Conservation (phyloP, 805 yeast genomes). For the Metschnikowia drakensbergensis region DNA sequence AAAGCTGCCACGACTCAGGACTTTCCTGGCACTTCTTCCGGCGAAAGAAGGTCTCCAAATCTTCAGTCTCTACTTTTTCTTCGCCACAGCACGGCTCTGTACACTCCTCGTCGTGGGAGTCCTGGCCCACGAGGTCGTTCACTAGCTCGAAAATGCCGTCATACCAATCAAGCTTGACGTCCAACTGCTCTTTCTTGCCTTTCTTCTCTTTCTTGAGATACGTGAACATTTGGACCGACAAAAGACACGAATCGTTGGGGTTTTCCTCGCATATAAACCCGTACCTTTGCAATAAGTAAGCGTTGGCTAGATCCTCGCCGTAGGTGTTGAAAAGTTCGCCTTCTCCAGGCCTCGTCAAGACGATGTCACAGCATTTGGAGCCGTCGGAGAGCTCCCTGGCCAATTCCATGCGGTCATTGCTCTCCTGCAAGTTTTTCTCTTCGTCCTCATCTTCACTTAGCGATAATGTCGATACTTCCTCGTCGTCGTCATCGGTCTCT, state of each 20-base stretch:
- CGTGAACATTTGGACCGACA: constrained; percentile 49
- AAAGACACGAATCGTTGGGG: constrained; percentile 50
- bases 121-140: constrained; percentile 19
- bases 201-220: constrained; percentile 25
- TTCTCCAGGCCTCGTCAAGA: constrained; percentile 38
- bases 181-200: constrained; percentile 29
- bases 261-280: constrained; percentile 62
- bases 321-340: constrained; percentile 77
- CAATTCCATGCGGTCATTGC: constrained; percentile 26
- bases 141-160: constrained; percentile 37
- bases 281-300: constrained; percentile 65
- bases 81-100: constrained; percentile 16
- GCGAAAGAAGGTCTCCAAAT: constrained; percentile 10
- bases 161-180: constrained; percentile 47
- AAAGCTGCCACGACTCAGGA: constrained; percentile 44
- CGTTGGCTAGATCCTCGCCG: constrained; percentile 64
- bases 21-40: constrained; percentile 1
- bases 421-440: constrained; percentile 8
- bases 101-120: constrained; percentile 18
- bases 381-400: constrained; percentile 33
- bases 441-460: constrained; percentile 20
- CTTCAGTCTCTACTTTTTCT: constrained; percentile 20
- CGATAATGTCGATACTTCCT: constrained; percentile 19
- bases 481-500: constrained; percentile 21
- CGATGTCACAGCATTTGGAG: constrained; percentile 66